A percentile compares a stretch with the other conserved stretches of the same genome.
Evolutionary conservation across 208 protist genomes (phyloP).

Genomic region (Acanthamoeba royreba): DNA sequence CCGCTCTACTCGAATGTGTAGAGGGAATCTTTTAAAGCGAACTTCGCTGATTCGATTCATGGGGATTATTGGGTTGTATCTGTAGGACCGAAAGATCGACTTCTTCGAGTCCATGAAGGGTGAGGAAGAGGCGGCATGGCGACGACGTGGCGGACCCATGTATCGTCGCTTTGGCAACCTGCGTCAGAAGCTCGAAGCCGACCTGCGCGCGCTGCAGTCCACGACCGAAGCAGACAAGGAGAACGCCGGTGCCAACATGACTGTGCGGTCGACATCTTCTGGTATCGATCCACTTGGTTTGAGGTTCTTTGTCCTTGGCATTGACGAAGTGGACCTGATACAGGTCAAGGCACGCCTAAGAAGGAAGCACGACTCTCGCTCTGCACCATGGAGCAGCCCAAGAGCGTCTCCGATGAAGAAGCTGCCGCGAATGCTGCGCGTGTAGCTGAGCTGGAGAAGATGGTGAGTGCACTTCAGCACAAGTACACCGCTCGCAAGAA

Average conservation of each 20-base stretch:
- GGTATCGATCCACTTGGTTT: too few relatives aligned
- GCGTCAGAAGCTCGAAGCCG: background rate
- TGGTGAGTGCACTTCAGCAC: background rate
- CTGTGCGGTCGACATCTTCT: too few relatives aligned
- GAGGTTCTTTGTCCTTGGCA: background rate
- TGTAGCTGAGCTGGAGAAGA: background rate
- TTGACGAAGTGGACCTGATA: background rate
- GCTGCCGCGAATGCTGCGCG: background rate
- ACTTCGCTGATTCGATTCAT: background rate
- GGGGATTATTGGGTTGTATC: too few relatives aligned
- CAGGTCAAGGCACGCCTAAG: background rate
- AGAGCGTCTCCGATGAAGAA: background rate
- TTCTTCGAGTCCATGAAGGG: background rate
- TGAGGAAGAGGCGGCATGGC: background rate
- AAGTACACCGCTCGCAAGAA: background rate
- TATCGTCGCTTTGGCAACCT: background rate
- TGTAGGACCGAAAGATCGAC: background rate
- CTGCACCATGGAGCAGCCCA: background rate
- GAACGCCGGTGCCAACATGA: background rate
- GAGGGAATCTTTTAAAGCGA: too few relatives aligned
- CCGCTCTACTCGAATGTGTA: background rate
- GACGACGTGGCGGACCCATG: background rate
- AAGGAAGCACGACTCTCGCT: background rate
- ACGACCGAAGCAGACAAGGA: background rate
- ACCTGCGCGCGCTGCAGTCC: background rate